phyloP scores from a whole-genome alignment of 106 monocot species.

The Dendrobium nobile region DNA sequence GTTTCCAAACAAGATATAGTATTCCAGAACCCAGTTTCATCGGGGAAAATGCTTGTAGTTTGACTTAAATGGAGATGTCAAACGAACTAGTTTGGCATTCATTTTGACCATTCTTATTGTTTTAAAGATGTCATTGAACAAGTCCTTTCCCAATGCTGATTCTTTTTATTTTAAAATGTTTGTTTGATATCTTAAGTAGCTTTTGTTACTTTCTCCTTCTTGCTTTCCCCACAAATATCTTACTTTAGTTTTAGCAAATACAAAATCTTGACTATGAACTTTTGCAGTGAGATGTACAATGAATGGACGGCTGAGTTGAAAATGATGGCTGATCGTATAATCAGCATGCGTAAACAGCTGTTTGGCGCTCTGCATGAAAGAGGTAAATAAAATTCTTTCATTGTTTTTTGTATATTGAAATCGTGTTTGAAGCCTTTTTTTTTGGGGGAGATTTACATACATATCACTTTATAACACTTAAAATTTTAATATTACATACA shows the following conservation, averaged over 20 bases:
- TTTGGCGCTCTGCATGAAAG: slow-evolving; percentile 65
- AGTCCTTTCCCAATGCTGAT: background rate
- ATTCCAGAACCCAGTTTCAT: too few species aligned
- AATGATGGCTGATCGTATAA: slow-evolving; percentile 94
- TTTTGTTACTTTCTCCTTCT: background rate
- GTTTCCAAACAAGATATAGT: background rate
- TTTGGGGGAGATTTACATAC: background rate
- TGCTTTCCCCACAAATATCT: background rate
- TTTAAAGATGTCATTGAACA: background rate
- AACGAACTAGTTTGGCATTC: background rate
- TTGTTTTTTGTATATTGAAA: background rate
- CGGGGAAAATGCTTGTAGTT: background rate
- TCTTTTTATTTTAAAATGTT: background rate
- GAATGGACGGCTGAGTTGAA: slow-evolving; percentile 96
- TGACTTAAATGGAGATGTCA: background rate
- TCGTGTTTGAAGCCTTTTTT: background rate
- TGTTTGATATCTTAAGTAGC: background rate
- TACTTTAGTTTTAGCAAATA: background rate
- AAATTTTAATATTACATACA: too few species aligned
- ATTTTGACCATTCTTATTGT: background rate
- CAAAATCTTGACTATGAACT: background rate
- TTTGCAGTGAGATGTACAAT: slow-evolving; percentile 57
- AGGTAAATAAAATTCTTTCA: slow-evolving; percentile 43
- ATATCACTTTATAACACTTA: too few species aligned
- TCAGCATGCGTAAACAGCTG: slow-evolving; percentile 86